phyloP scores from a whole-genome alignment of 2,329 filamentous ascomycete genomes.

The Ophioceras dolichostomum region DNA sequence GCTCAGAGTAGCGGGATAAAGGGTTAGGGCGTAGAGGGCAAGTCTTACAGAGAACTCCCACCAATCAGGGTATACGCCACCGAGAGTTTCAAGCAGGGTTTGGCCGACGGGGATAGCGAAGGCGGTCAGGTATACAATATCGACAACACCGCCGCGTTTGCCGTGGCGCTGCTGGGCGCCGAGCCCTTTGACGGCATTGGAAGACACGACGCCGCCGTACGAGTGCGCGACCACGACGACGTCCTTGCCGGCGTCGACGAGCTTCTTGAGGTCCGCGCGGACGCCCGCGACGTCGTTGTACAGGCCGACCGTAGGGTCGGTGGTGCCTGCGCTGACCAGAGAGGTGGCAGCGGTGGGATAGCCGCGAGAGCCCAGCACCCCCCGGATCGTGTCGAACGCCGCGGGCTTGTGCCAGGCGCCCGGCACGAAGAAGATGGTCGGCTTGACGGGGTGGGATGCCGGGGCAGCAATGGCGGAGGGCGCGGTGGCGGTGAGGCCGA shows the following conservation, averaged over 20 bases:
- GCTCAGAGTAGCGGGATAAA: too few relatives aligned
- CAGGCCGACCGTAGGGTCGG: conserved; percentile 11
- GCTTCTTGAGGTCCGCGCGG: conserved; percentile 1
- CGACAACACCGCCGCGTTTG: conserved; percentile 4
- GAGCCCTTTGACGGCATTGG: conserved; percentile 3
- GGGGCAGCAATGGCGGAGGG: too few relatives aligned
- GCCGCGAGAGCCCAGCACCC: conserved; percentile 17
- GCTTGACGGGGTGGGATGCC: too few relatives aligned
- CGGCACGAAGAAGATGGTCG: conserved; percentile 23
- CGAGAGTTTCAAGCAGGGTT: conserved; percentile 4
- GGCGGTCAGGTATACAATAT: conserved; percentile 5
- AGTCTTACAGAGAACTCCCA: conserved; percentile 3
- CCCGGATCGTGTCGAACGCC: conserved; percentile 16
- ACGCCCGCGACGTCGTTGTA: conserved; percentile 3
- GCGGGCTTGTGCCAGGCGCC: conserved; percentile 24
- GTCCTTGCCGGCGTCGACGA: conserved; percentile 5
- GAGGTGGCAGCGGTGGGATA: conserved; percentile 17
- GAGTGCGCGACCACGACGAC: conserved; percentile 7
- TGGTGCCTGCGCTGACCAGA: conserved; percentile 19
- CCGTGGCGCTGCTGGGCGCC: conserved; percentile 4
- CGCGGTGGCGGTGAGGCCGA: too few relatives aligned
- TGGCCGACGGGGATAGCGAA: conserved; percentile 3
- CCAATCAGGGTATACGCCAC: conserved; percentile 4
- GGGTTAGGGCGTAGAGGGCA: background rate
- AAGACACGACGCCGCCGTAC: conserved; percentile 6